A percentile compares a stretch with the other conserved stretches of the same genome.
These are phyloP conservation scores for Vitis hybrid DNA, from an alignment of 177 flowering plant genomes.

Conservation along the genomic window DNA sequence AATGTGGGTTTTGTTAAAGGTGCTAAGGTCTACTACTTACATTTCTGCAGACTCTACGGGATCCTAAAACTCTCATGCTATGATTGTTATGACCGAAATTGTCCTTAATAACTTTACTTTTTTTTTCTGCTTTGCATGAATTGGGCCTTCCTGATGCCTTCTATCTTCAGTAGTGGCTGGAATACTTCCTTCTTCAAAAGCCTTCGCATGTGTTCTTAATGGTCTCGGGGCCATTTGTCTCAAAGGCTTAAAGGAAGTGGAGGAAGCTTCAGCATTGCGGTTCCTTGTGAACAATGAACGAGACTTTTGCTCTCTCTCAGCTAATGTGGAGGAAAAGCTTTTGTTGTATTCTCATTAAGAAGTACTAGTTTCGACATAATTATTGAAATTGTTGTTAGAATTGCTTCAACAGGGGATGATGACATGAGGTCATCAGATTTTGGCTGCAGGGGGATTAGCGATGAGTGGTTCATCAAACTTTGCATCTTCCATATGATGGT, in stretches of 20 bases:
- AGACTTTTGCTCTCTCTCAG: conserved; percentile 38
- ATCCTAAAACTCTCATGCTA: conserved; percentile 68
- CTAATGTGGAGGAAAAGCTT: too few relatives aligned
- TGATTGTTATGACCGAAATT: conserved; percentile 95
- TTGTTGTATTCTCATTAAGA: too few relatives aligned
- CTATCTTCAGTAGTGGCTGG: conserved; percentile 78
- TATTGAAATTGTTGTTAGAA: too few relatives aligned
- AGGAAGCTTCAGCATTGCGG: conserved; percentile 64
- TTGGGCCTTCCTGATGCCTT: conserved; percentile 95
- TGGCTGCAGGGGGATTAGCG: too few relatives aligned
- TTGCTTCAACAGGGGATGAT: too few relatives aligned
- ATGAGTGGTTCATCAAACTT: too few relatives aligned
- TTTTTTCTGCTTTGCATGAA: conserved; percentile 66
- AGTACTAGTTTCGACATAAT: too few relatives aligned
- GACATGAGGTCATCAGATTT: too few relatives aligned
- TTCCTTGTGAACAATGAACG: conserved; percentile 88
- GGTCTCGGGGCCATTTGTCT: conserved; percentile 97
- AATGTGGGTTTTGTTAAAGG: conserved; percentile 81
- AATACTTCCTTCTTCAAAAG: conserved; percentile 84
- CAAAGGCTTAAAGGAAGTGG: conserved; percentile 88
- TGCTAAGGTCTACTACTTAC: conserved; percentile 95
- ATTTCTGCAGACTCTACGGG: conserved; percentile 71
- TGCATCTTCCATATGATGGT: too few relatives aligned
- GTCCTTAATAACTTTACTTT: conserved; percentile 97
- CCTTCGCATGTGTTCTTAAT: conserved; percentile 87